A percentile compares a stretch with the other conserved stretches of the same genome.
phyloP scores from a whole-genome alignment of 2,329 filamentous ascomycete genomes.

The Exophiala spinifera region DNA sequence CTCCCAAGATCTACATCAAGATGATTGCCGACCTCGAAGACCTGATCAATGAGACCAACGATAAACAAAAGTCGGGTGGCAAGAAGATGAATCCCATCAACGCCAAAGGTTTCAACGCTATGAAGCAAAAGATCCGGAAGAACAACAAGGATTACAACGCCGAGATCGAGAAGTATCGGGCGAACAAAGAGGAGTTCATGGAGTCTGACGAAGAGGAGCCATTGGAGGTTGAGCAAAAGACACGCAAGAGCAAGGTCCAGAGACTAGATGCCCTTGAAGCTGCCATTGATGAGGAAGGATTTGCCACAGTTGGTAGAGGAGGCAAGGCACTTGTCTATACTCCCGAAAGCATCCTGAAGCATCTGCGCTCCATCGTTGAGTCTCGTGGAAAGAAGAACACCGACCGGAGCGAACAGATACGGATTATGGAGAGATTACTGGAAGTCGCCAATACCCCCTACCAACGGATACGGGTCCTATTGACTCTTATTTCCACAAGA shows the following conservation, averaged over 20 bases:
- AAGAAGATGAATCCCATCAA: conserved; percentile 99
- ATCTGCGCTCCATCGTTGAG: conserved; percentile 88
- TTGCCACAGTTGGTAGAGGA: conserved; percentile 81
- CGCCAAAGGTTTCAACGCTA: conserved; percentile 88
- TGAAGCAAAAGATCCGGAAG: conserved; percentile 98
- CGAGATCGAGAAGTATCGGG: conserved; percentile 83
- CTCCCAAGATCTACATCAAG: conserved; percentile 90
- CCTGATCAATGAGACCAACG: conserved; percentile 85
- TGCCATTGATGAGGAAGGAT: conserved; percentile 73
- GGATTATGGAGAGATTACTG: conserved; percentile 91
- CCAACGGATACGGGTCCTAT: conserved; percentile 86
- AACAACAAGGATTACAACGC: conserved; percentile 91
- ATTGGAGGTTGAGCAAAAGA: conserved; percentile 44
- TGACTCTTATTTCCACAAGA: conserved; percentile 86
- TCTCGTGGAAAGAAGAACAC: conserved; percentile 99
- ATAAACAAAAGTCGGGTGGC: conserved; percentile 90
- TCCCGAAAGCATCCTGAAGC: conserved; percentile 96
- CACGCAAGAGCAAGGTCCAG: conserved; percentile 44
- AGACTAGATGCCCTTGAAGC: conserved; percentile 51
- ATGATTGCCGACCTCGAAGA: conserved; percentile 91
- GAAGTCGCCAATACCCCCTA: conserved; percentile 89
- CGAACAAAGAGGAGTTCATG: conserved; percentile 84
- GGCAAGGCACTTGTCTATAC: conserved; percentile 90
- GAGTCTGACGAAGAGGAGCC: conserved; percentile 73
- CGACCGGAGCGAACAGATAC: conserved; percentile 89